Evolutionary conservation across 2,329 filamentous ascomycete genomes (phyloP), one percentile per base, ranked within the genome.

Genomic region (Ceratocystis albifundus): DNA sequence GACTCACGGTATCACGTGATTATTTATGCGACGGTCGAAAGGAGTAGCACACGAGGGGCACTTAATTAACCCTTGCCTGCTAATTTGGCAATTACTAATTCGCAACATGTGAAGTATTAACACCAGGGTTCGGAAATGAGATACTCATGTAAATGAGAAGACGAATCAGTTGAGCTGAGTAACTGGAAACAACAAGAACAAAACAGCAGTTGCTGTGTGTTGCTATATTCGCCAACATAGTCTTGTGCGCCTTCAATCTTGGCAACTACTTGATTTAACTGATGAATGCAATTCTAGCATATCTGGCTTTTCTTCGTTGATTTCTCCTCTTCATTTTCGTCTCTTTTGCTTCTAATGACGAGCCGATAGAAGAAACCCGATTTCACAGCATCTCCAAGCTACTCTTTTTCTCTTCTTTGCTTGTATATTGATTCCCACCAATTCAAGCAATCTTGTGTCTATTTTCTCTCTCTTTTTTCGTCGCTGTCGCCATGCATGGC

Each of bases 401-500:
- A 2, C 2, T n/a, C 4, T 59, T 62, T 32, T 44, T n/a, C 44
- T 44, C 28, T 53, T 44, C 28, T 17, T 62, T 30, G n/a, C 48
- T 17, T 28, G 22, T 53, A 53, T n/a, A 36, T 48, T 10, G 7
- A 46, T 25, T 59, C n/a, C 22, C 8, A n/a, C 53, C 22, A 36
- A 28, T 59, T n/a, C 22, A 32, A 36, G 55, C 44, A 53, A 53
- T 50, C n/a, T 36, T 25, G 62, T 20, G 3, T 41, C 7, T 28
- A 25, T 28, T 36, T 17, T 17, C 28, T 12, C 36, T 32, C 41
- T 61, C 12, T 41, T 3, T 3, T 41, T 41, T 15, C 36, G 12
- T 15, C 36, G 8, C 36, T 41, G 36, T 12, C 41, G 48, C 48
- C 28, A 67, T 67, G 66, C 66, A 53, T 50, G 36, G 62, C 66